Conservation (phyloP, 192 early-diverging fungal species). For the Gaertneriomyces sp. region DNA sequence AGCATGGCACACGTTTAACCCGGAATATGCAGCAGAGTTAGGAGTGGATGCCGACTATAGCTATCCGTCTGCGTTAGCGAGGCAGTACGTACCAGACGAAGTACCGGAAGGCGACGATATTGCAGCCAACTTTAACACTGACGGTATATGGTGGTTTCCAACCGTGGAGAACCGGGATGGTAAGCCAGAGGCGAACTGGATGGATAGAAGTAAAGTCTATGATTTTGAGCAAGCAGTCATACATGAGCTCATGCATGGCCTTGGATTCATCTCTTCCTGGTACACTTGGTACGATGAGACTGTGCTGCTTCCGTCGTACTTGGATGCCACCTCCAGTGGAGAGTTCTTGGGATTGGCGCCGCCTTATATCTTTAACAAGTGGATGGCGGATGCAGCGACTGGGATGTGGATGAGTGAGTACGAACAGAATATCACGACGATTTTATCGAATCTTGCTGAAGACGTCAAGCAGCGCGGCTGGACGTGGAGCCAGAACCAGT, state of each 20-base stretch:
- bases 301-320: constrained; percentile 26
- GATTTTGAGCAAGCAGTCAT: constrained; percentile 40
- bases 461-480: neutral
- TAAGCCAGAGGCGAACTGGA: constrained; percentile 14
- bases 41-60: constrained; percentile 34
- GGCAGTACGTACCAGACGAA: constrained; percentile 37
- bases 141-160: constrained; percentile 42
- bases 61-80: constrained; percentile 34
- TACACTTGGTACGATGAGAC: constrained; percentile 3
- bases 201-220: constrained; percentile 18
- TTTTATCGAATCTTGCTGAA: constrained; percentile 1
- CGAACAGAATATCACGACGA: constrained; percentile 17
- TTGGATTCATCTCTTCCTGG: constrained; percentile 48
- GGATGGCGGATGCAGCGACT: constrained; percentile 27
- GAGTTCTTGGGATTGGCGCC: constrained; percentile 18
- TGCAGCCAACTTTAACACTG: constrained; percentile 36
- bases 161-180: constrained; percentile 20
- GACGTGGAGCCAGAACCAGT: neutral
- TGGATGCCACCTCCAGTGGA: constrained; percentile 9
- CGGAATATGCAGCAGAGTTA: constrained; percentile 3
- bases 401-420: constrained; percentile 37
- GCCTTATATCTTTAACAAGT: constrained; percentile 38
- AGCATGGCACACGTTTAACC: constrained; percentile 19
- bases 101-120: constrained; percentile 26
- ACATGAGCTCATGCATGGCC: constrained; percentile 45